These are phyloP conservation scores for Naegleria lovaniensis DNA, from an alignment of 208 protist genomes.

Conservation along the genomic window DNA sequence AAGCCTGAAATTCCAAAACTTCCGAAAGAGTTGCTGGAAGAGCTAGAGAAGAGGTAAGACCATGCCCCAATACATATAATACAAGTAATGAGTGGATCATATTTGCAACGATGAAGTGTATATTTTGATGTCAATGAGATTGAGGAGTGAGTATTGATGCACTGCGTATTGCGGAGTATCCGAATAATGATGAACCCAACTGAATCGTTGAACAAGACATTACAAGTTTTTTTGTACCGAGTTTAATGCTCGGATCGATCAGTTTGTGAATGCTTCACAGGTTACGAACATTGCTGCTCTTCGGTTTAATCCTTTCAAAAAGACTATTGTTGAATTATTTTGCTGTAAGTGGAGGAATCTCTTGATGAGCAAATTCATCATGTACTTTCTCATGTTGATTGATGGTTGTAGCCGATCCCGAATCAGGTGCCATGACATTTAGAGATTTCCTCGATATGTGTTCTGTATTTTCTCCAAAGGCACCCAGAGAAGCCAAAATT, in stretches of 20 bases:
- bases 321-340: constrained; percentile 11
- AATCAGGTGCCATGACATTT: neutral
- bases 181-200: no score
- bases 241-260: neutral
- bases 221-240: neutral
- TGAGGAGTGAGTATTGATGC: neutral
- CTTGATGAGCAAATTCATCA: neutral
- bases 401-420: neutral
- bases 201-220: no score
- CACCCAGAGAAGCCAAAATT: neutral
- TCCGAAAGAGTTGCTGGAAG: neutral
- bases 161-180: no score
- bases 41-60: neutral
- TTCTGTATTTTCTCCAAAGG: constrained; percentile 10
- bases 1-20: neutral
- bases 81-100: no score
- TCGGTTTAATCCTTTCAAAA: neutral
- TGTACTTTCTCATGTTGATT: neutral
- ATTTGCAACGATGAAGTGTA: neutral
- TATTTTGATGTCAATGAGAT: neutral
- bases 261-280: neutral
- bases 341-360: neutral
- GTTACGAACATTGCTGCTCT: neutral
- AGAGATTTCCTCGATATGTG: constrained; percentile 19
- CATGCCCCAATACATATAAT: neutral